A percentile compares a stretch with the other conserved stretches of the same genome.
phyloP scores from a whole-genome alignment of 495 filamentous ascomycete genomes.

The Penicillium lagena region DNA sequence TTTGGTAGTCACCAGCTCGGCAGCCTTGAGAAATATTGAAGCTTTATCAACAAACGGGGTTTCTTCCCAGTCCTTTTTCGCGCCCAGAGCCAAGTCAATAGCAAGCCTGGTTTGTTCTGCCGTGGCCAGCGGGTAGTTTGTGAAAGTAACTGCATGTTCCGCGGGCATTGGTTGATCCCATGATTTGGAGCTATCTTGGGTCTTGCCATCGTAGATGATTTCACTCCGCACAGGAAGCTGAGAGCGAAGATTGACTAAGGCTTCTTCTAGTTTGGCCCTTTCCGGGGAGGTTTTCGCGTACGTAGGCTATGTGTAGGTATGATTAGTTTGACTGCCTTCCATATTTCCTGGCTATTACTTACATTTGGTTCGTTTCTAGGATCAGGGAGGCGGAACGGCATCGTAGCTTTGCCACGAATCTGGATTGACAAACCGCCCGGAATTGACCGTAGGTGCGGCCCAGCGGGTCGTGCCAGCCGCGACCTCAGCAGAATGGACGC shows the following conservation, averaged over 20 bases:
- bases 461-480: constrained; percentile 9
- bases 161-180: constrained; percentile 64
- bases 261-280: constrained; percentile 56
- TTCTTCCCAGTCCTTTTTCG: constrained; percentile 75
- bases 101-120: constrained; percentile 63
- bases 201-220: constrained; percentile 51
- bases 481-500: constrained; percentile 13
- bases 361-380: constrained; percentile 33
- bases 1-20: constrained; percentile 79
- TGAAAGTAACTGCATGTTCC: constrained; percentile 60
- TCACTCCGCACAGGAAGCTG: constrained; percentile 37
- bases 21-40: constrained; percentile 88
- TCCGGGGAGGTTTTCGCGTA: constrained; percentile 70
- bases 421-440: constrained; percentile 9
- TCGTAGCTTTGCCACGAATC: constrained; percentile 21
- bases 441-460: constrained; percentile 8
- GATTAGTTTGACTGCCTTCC: neutral
- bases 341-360: constrained; percentile 1
- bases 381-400: constrained; percentile 29
- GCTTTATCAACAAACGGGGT: constrained; percentile 84
- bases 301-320: constrained; percentile 46
- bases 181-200: constrained; percentile 28
- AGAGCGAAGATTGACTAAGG: constrained; percentile 49
- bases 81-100: constrained; percentile 73
- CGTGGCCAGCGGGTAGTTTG: constrained; percentile 68